Percentiles rank a stretch among this genome's conserved stretches.
These are phyloP conservation scores for Ilyonectria sp. DNA, from an alignment of 2,329 filamentous ascomycete genomes.

Conservation along the genomic window DNA sequence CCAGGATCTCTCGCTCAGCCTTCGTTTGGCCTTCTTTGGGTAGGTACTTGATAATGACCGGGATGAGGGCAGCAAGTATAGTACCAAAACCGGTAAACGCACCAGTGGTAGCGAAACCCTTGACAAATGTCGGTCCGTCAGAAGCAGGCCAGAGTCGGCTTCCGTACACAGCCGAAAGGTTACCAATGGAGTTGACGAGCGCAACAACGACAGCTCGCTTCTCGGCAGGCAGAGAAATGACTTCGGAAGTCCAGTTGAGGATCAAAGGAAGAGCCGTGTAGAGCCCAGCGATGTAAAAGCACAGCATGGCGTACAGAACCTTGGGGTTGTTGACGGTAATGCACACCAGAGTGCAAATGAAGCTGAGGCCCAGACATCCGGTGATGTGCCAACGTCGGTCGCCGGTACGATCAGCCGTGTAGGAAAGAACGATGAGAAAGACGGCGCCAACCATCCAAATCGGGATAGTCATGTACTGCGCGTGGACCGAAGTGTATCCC, in stretches of 20 bases:
- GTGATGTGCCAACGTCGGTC: slow-evolving; percentile 51
- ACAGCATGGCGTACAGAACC: slow-evolving; percentile 50
- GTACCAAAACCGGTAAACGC: slow-evolving; percentile 46
- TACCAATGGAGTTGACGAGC: slow-evolving; percentile 51
- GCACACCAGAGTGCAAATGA: slow-evolving; percentile 48
- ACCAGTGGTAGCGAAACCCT: slow-evolving; percentile 50
- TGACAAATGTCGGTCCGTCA: slow-evolving; percentile 44
- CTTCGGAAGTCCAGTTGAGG: slow-evolving; percentile 49
- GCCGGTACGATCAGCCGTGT: slow-evolving; percentile 45
- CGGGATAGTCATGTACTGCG: slow-evolving; percentile 63
- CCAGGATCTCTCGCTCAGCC: slow-evolving; percentile 18
- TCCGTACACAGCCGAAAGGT: slow-evolving; percentile 51
- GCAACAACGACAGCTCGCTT: slow-evolving; percentile 53
- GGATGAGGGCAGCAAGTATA: slow-evolving; percentile 42
- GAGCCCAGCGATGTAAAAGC: slow-evolving; percentile 46
- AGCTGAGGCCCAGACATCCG: slow-evolving; percentile 42
- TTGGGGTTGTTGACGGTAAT: slow-evolving; percentile 49
- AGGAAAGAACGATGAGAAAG: slow-evolving; percentile 44
- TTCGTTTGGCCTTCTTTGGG: slow-evolving; percentile 15
- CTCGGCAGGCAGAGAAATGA: slow-evolving; percentile 47
- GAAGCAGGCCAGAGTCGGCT: slow-evolving; percentile 49
- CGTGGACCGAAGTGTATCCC: slow-evolving; percentile 60
- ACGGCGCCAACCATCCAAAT: slow-evolving; percentile 50
- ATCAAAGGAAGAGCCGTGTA: slow-evolving; percentile 47
- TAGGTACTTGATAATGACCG: slow-evolving; percentile 35